Evolutionary conservation across 2,329 filamentous ascomycete species (phyloP), one percentile per base, ranked within the genome.

Genomic region (Fusarium nisikadoi): DNA sequence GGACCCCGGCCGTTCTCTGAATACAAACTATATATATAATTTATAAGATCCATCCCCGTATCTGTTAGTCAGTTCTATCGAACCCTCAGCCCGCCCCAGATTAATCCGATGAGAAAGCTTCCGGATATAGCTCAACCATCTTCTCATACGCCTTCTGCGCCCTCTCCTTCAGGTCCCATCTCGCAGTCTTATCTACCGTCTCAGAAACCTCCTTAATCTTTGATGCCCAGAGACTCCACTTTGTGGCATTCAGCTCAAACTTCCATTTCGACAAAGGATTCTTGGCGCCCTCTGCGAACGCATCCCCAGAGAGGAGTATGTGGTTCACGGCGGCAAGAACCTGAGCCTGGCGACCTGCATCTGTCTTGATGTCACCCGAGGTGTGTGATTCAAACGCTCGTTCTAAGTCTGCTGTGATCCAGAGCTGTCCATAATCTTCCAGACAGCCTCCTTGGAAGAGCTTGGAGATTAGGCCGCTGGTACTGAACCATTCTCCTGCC

Each of bases 91-190:
- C 31, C 5, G 13, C 31, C 31, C 31, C 13, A 33, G 13, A 6
- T 13, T 49, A 23, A 8, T 49, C 13, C 7, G n/a, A 35, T 4
- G n/a, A 6, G 2, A 70, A 72, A 1, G 39, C 39, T 12, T 64
- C 62, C 0, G 67, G 60, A 10, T 71, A 73, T 2, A 73, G 10
- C 20, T 58, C 29, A 13, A 62, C 16, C 70, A 73, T 69, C 54
- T 27, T 56, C 4, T 63, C 50, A 6, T 63, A 19, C 0, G 62
- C 70, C 17, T 49, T 2, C 2, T 20, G 23, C 0, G 61, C 4
- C 31, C 1, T 57, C 0, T 9, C 33, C 27, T 64, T 66, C 0
- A 74, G n/a, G 6, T 27, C 23, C 63, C 68, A 71, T 17, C 25
- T 29, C 0, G 12, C 38, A 5, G 14, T 16, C 0, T 52, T 33